Evolutionary conservation across 2,329 filamentous ascomycete species (phyloP).

Genomic region (Orbilia ellipsospora): DNA sequence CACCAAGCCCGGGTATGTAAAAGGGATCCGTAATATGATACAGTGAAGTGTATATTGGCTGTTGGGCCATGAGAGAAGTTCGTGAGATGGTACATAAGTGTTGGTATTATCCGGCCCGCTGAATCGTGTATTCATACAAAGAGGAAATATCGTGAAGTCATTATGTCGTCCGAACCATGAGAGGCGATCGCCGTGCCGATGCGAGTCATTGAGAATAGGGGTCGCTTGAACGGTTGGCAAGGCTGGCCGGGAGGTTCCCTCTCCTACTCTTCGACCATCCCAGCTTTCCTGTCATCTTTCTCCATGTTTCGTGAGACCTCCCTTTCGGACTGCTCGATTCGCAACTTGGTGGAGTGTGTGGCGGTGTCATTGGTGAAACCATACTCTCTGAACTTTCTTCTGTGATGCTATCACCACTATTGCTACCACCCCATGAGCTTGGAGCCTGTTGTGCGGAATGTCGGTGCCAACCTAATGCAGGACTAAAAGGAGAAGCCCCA

Average conservation of each 20-base stretch:
- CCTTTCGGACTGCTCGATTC: conserved; percentile 63
- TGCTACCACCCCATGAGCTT: conserved; percentile 56
- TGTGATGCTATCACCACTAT: conserved; percentile 59
- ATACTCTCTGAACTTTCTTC: conserved; percentile 66
- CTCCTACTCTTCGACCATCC: conserved; percentile 58
- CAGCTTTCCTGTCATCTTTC: conserved; percentile 68
- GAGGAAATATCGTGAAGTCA: conserved; percentile 39
- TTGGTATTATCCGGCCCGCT: conserved; percentile 31
- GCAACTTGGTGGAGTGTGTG: conserved; percentile 66
- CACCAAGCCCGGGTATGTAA: conserved; percentile 51
- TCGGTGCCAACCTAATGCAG: conserved; percentile 58
- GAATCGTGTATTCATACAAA: conserved; percentile 50
- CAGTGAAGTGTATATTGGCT: conserved; percentile 49
- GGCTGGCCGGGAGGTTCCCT: conserved; percentile 36
- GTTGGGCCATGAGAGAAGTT: conserved; percentile 10
- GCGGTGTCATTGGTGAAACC: conserved; percentile 66
- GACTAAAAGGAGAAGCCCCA: conserved; percentile 58
- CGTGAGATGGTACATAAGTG: conserved; percentile 14
- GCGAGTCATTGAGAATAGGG: conserved; percentile 40
- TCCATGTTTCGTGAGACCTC: conserved; percentile 66
- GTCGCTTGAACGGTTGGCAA: conserved; percentile 42
- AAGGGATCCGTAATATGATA: conserved; percentile 50
- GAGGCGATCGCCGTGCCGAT: not conserved
- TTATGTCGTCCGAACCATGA: conserved; percentile 29
- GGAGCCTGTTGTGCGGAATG: conserved; percentile 55